Base-by-base conservation (phyloP, 352 stramenopile species). In the Phytophthora podocarpi region DNA sequence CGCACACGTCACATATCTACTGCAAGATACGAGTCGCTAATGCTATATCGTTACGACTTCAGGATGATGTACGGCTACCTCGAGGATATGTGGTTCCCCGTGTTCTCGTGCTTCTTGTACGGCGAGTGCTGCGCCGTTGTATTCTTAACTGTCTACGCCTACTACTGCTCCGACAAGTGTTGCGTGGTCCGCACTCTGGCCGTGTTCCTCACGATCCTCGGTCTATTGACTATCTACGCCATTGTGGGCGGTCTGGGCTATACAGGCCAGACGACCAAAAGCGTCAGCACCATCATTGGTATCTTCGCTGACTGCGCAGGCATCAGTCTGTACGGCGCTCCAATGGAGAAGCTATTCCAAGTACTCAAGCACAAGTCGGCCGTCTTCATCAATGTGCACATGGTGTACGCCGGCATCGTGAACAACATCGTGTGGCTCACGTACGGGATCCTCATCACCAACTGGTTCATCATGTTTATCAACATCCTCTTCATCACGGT, bases 1-100 rank as follows among this genome's bases (percentile, higher is more conserved):
- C 32, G 47, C n/a, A n/a, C 76, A 15, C 62, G 60, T 27, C 53
- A 35, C 8, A 64, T 66, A 37, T 28, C 10, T 18, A 53, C 16
- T 64, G 43, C 3, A n/a, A 46, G 2, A 21, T 66, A 20, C 16
- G 21, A 26, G 16, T 9, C n/a, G n/a, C n/a, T 27, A 28, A 13
- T 56, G 52, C 15, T 71, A 20, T 39, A 43, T 53, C 24, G 6
- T 48, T 61, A 45, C 16, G 42, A 62, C 18, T 40, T 61, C 18
- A 73, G 73, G 74, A 77, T 79, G 69, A 60, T 80, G 31, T 81
- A 83, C 20, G 74, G 74, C 21, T 79, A 78, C 65, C 48, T 81
- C 32, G 62, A 59, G 16, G 48, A 63, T 36, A 79, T 78, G 46
- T 74, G 70, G 53, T 78, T 83, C 59, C 74, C 74, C 10, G 51